Evolutionary conservation across 1,284 basidiomycete species (phyloP).

Genomic region (Xerocomus cyaneibrunnescens): DNA sequence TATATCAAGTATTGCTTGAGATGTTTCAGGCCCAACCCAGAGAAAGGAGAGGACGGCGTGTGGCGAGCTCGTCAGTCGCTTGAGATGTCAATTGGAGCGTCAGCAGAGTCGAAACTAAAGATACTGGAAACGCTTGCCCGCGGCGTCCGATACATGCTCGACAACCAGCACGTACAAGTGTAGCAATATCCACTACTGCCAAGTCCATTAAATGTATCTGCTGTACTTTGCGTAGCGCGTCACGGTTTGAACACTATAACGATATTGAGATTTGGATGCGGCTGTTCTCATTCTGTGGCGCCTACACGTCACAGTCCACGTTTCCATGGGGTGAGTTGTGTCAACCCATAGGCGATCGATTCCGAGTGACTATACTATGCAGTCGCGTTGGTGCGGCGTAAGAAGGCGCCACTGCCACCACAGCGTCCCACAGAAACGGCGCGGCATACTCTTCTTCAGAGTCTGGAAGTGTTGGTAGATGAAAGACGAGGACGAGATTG

Average conservation of each 20-base stretch:
- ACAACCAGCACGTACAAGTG: background rate
- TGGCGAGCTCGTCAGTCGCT: conserved; percentile 21
- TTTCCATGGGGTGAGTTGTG: no score
- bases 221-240: no score
- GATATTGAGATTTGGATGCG: no score
- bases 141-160: conserved; percentile 9
- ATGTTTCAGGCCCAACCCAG: conserved; percentile 33
- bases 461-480: conserved; percentile 26
- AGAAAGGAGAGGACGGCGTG: conserved; percentile 14
- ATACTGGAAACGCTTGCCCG: conserved; percentile 17
- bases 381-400: conserved; percentile 18
- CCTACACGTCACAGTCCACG: no score
- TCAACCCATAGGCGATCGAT: no score
- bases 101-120: background rate
- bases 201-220: background rate
- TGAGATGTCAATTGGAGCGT: background rate
- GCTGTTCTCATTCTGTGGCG: no score
- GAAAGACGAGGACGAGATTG: conserved; percentile 14
- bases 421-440: conserved; percentile 19
- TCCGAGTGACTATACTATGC: no score
- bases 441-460: conserved; percentile 21
- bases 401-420: conserved; percentile 20
- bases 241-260: no score
- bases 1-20: conserved; percentile 29
- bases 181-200: background rate